Conservation (phyloP, 768 basidiomycete genomes). For the Lactarius hengduanensis region DNA sequence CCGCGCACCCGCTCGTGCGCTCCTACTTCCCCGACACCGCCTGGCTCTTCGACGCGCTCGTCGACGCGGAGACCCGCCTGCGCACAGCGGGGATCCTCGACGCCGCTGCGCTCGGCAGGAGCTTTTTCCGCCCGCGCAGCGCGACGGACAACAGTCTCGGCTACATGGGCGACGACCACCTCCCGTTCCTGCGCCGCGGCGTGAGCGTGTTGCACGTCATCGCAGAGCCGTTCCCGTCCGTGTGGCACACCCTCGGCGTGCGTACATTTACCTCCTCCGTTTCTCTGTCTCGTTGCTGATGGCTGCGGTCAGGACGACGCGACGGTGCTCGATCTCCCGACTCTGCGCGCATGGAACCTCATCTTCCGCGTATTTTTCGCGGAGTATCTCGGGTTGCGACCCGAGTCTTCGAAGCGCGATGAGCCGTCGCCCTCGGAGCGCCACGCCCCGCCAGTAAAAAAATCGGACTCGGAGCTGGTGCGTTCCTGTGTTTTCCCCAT, state of each 20-base stretch:
- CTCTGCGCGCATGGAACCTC: slow-evolving; percentile 87
- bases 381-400: slow-evolving; percentile 79
- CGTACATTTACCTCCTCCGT: slow-evolving; percentile 32
- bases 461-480: slow-evolving; percentile 23
- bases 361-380: slow-evolving; percentile 83
- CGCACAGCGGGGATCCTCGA: slow-evolving; percentile 58
- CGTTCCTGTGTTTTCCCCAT: background rate
- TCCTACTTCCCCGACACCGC: slow-evolving; percentile 87
- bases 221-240: slow-evolving; percentile 79
- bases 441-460: slow-evolving; percentile 16
- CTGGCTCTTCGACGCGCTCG: slow-evolving; percentile 86
- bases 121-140: slow-evolving; percentile 64
- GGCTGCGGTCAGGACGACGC: slow-evolving; percentile 72
- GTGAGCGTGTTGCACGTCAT: slow-evolving; percentile 91
- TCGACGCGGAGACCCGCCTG: slow-evolving; percentile 68
- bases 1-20: slow-evolving; percentile 66
- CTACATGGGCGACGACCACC: slow-evolving; percentile 88
- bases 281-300: slow-evolving; percentile 4
- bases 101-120: slow-evolving; percentile 42
- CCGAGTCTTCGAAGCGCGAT: slow-evolving; percentile 36
- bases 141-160: slow-evolving; percentile 43
- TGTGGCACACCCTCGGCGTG: slow-evolving; percentile 84
- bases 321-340: slow-evolving; percentile 76
- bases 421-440: slow-evolving; percentile 10
- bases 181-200: slow-evolving; percentile 81